Percentiles rank a stretch among this genome's conserved stretches.
phyloP scores from a whole-genome alignment of 2,329 filamentous ascomycete genomes.

The Aspergillaceae sp. region DNA sequence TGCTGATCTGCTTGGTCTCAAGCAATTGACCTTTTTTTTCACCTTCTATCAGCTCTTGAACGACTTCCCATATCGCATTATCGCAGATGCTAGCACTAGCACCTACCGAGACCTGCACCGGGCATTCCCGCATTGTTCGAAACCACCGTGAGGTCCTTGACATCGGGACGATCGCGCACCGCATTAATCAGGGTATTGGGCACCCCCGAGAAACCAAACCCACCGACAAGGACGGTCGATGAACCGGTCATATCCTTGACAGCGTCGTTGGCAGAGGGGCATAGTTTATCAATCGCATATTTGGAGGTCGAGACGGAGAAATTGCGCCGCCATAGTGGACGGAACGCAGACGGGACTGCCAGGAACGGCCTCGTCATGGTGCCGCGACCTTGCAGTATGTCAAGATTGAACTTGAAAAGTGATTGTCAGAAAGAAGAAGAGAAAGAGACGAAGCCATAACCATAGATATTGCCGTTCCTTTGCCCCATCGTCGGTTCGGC shows the following conservation, averaged over 20 bases:
- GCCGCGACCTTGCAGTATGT: slow-evolving; percentile 4
- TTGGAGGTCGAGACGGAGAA: slow-evolving; percentile 59
- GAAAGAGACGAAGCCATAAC: slow-evolving; percentile 1
- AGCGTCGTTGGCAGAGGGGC: slow-evolving; percentile 60
- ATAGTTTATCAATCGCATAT: slow-evolving; percentile 65
- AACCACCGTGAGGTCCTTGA: slow-evolving; percentile 61
- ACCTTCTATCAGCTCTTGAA: not conserved
- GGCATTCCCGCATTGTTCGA: slow-evolving; percentile 75
- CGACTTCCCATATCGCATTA: not conserved
- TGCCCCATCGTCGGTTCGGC: too few relatives aligned
- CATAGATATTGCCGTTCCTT: not conserved
- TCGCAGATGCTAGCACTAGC: too few relatives aligned
- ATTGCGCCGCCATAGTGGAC: slow-evolving; percentile 39
- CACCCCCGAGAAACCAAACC: slow-evolving; percentile 66
- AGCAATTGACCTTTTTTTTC: slow-evolving; percentile 52
- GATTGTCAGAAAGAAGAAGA: slow-evolving; percentile 1
- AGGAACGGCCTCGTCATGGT: slow-evolving; percentile 18
- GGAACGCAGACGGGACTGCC: slow-evolving; percentile 22
- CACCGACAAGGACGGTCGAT: slow-evolving; percentile 63
- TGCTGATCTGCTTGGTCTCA: slow-evolving; percentile 61
- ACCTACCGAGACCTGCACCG: slow-evolving; percentile 59
- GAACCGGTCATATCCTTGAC: slow-evolving; percentile 64
- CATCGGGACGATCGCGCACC: slow-evolving; percentile 51
- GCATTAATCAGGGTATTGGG: slow-evolving; percentile 48
- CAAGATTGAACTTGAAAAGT: not conserved